These are phyloP conservation scores for Solanum hybrid DNA, from an alignment of 305 asterid species.

Conservation along the genomic window DNA sequence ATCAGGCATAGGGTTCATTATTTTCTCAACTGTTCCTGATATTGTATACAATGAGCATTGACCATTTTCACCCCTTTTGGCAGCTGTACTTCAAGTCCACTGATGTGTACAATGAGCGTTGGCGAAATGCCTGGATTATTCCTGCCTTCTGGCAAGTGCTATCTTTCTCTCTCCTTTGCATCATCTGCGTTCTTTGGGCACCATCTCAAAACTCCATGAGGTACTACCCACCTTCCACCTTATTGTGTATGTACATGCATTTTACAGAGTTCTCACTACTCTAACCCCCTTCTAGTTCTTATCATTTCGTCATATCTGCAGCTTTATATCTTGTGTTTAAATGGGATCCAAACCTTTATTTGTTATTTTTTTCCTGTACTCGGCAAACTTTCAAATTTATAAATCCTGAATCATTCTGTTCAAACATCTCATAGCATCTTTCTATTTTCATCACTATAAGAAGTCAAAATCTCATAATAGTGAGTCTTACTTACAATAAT, in stretches of 20 bases:
- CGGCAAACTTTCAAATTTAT: background rate
- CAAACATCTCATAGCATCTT: background rate
- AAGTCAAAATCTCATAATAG: background rate
- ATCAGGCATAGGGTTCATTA: background rate
- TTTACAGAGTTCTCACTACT: background rate
- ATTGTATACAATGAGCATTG: background rate
- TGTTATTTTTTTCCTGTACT: background rate
- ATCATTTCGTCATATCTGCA: background rate
- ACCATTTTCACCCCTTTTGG: conserved; percentile 5
- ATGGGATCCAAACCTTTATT: background rate
- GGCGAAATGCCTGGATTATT: conserved; percentile 95
- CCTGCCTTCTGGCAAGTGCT: conserved; percentile 96
- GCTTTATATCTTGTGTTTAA: background rate
- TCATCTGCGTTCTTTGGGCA: conserved; percentile 94
- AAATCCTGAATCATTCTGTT: background rate
- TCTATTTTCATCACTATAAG: background rate
- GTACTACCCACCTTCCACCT: conserved; percentile 20
- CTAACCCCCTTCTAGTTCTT: background rate
- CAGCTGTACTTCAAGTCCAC: conserved; percentile 95
- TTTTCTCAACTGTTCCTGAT: background rate
- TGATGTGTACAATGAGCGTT: conserved; percentile 80
- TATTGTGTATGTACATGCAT: background rate
- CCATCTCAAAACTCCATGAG: conserved; percentile 87
- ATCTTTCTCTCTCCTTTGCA: conserved; percentile 77
- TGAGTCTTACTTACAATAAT: background rate